Conservation (phyloP, 192 early-diverging fungal genomes). For the Phycomyces blakesleeanus region DNA sequence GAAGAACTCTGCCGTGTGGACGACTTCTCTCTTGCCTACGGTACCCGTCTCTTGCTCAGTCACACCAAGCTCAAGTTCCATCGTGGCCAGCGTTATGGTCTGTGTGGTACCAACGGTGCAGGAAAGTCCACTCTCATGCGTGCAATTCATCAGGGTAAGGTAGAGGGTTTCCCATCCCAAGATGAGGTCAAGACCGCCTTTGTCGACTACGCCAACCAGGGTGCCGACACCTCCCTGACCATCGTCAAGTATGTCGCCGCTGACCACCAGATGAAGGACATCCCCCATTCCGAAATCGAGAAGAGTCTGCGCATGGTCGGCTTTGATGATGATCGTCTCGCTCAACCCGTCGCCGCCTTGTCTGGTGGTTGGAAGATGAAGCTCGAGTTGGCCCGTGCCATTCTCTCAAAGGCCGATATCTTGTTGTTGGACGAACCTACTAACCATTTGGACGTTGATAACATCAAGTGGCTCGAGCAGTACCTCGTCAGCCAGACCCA, state of each 20-base stretch:
- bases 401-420: conserved; percentile 82
- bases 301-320: conserved; percentile 54
- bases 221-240: conserved; percentile 56
- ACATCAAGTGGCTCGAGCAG: conserved; percentile 74
- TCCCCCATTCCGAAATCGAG: conserved; percentile 40
- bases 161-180: conserved; percentile 74
- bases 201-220: conserved; percentile 71
- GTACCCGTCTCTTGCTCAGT: conserved; percentile 72
- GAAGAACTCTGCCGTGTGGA: conserved; percentile 55
- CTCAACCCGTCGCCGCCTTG: conserved; percentile 57
- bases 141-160: conserved; percentile 70
- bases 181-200: conserved; percentile 70
- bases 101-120: conserved; percentile 78
- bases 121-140: conserved; percentile 83
- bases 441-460: conserved; percentile 78
- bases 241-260: conserved; percentile 60
- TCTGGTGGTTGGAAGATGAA: conserved; percentile 91
- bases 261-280: conserved; percentile 44
- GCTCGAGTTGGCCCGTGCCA: conserved; percentile 75
- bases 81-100: conserved; percentile 74
- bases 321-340: conserved; percentile 58
- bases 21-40: conserved; percentile 78
- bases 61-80: conserved; percentile 56
- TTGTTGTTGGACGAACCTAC: conserved; percentile 93
- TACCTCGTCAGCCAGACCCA: conserved; percentile 63